phyloP scores from a whole-genome alignment of 306 rosid genomes.

The Heteromeles arbutifolia region DNA sequence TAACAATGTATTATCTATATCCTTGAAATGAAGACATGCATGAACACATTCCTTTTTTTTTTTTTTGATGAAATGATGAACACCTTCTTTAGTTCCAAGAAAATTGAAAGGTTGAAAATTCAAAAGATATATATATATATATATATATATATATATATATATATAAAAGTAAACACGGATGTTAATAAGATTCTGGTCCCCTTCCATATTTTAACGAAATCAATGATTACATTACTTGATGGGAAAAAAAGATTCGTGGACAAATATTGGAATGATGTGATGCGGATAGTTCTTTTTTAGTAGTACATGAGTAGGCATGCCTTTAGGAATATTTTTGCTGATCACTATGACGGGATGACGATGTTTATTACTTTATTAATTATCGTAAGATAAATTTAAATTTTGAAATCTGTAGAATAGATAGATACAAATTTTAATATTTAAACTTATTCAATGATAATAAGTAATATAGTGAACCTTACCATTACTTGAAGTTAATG shows the following conservation, averaged over 20 bases:
- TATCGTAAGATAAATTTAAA: no score
- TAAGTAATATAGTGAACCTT: no score
- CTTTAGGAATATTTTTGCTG: no score
- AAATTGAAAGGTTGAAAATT: not conserved
- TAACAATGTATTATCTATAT: not conserved
- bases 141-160: no score
- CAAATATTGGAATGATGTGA: not conserved
- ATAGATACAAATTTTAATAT: no score
- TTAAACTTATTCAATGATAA: no score
- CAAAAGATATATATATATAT: no score
- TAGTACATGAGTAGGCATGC: not conserved
- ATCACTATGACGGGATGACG: rapidly evolving
- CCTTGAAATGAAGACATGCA: conserved; percentile 21
- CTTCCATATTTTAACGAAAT: not conserved
- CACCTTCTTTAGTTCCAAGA: not conserved
- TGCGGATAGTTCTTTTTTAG: not conserved
- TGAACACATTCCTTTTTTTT: not conserved
- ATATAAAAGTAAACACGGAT: not conserved
- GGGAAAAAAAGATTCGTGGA: not conserved
- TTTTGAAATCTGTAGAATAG: rapidly evolving
- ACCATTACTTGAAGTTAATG: no score
- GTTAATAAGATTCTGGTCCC: not conserved
- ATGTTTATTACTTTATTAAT: no score
- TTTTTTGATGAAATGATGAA: not conserved
- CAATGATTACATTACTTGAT: not conserved